Evolutionary conservation across 306 rosid species (phyloP).

Genomic region (Mimosa bimucronata): DNA sequence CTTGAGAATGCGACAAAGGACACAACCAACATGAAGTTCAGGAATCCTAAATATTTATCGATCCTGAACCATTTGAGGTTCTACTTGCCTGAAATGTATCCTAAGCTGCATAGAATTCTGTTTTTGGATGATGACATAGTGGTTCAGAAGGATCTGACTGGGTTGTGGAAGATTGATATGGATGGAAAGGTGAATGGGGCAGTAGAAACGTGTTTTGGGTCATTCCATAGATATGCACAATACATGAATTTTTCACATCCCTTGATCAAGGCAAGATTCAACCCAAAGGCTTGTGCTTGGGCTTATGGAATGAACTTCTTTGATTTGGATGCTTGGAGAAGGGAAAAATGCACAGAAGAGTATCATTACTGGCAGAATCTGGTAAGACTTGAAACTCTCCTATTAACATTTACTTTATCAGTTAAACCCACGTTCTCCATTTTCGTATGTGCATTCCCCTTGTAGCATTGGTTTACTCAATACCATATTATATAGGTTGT

Average conservation of each 20-base stretch:
- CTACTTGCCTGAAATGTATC: constrained; percentile 88
- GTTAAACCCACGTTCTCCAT: not conserved
- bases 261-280: constrained; percentile 72
- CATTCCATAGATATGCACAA: constrained; percentile 85
- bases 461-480: not conserved
- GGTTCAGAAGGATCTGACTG: constrained; percentile 84
- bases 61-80: constrained; percentile 84
- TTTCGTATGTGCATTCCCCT: constrained; percentile 9
- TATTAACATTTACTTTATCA: not conserved
- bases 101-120: constrained; percentile 70
- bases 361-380: constrained; percentile 93
- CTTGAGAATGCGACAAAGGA: constrained; percentile 88
- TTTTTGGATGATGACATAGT: constrained; percentile 87
- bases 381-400: constrained; percentile 48
- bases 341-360: constrained; percentile 79
- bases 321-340: constrained; percentile 92
- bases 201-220: constrained; percentile 87
- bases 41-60: constrained; percentile 84
- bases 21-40: constrained; percentile 84
- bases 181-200: constrained; percentile 94
- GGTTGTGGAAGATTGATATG: constrained; percentile 84
- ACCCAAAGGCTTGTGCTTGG: constrained; percentile 89
- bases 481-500: constrained; percentile 11
- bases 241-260: constrained; percentile 94
- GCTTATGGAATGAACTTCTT: constrained; percentile 94